Percentiles rank a stretch among this genome's conserved stretches.
Conservation (phyloP, 129 eudicot genomes). For the Apium graveolens region DNA sequence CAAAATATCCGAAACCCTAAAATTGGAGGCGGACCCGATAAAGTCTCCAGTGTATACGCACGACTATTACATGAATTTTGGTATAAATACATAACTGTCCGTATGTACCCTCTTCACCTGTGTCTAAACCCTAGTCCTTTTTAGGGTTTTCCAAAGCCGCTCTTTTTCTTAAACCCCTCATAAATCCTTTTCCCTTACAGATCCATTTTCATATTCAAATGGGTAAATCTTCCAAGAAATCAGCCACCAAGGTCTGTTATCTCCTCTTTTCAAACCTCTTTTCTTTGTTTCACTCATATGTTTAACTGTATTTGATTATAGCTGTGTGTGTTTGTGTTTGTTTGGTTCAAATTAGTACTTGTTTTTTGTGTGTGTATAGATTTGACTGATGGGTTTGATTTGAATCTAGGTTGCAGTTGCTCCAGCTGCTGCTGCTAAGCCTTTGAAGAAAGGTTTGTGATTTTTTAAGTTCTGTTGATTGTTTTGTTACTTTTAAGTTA, state of each 20-base stretch:
- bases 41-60: not conserved
- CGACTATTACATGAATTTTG: not conserved
- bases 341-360: not conserved
- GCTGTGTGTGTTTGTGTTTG: not conserved
- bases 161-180: not conserved
- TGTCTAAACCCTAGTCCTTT: conserved; percentile 11
- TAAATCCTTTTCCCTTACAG: not conserved
- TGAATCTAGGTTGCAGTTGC: conserved; percentile 23
- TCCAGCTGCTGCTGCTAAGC: conserved; percentile 15
- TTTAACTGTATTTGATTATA: not conserved
- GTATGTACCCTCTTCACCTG: not conserved
- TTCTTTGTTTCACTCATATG: not conserved
- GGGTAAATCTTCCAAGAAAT: conserved; percentile 15
- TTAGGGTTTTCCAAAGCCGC: conserved; percentile 11
- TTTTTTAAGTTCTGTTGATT: not conserved
- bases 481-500: not conserved
- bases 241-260: not conserved
- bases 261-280: not conserved
- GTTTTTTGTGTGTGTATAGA: not conserved
- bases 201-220: not conserved
- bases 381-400: not conserved
- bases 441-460: conserved; percentile 30
- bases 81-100: not conserved
- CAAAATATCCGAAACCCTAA: not conserved
- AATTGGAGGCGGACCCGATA: not conserved